These are phyloP conservation scores for Quercus aquifolioides DNA, from an alignment of 306 rosid species.

Conservation along the genomic window DNA sequence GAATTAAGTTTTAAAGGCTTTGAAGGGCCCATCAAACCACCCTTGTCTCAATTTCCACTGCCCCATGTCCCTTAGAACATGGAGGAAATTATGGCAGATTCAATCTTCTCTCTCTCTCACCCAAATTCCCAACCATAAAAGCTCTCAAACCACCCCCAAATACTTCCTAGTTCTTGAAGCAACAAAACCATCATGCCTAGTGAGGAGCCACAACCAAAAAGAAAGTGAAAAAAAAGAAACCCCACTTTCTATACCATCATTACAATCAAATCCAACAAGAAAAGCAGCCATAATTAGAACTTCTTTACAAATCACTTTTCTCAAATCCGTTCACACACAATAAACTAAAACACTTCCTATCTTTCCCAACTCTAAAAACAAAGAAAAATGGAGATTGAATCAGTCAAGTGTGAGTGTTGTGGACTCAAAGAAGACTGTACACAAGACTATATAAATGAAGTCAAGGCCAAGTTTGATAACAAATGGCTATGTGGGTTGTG, in stretches of 20 bases:
- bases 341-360: not conserved
- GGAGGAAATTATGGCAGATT: constrained; percentile 87
- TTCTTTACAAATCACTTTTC: not conserved
- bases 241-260: constrained; percentile 37
- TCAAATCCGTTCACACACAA: constrained; percentile 19
- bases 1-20: constrained; percentile 41
- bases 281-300: constrained; percentile 11
- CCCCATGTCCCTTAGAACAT: constrained; percentile 80
- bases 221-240: constrained; percentile 28
- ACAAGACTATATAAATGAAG: constrained; percentile 64
- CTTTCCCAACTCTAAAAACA: constrained; percentile 2
- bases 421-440: constrained; percentile 96
- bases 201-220: constrained; percentile 21
- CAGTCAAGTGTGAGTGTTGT: constrained; percentile 93
- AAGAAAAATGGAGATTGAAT: constrained; percentile 69
- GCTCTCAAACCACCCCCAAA: constrained; percentile 22
- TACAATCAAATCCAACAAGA: constrained; percentile 39
- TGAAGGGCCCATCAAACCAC: constrained; percentile 66
- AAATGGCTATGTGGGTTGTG: constrained; percentile 99
- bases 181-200: constrained; percentile 33
- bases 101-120: constrained; percentile 31
- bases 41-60: constrained; percentile 61
- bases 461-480: constrained; percentile 72
- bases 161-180: constrained; percentile 48
- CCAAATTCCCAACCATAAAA: constrained; percentile 29